phyloP scores from a whole-genome alignment of 441 rosid species.

The Euphorbia schlechtendalii region DNA sequence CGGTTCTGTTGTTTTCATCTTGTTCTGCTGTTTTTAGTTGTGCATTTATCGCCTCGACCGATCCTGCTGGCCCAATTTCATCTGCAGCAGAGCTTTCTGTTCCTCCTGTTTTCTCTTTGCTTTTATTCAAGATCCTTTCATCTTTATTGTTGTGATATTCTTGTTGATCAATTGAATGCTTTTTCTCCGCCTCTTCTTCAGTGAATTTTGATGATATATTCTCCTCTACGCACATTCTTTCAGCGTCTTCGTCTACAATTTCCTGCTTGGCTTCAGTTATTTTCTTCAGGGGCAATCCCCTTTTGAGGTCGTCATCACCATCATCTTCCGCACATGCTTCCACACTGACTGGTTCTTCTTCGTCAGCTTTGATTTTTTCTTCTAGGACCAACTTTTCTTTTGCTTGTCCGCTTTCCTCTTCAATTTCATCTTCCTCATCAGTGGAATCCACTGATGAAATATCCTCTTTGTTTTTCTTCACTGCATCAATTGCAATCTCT shows the following conservation, averaged over 20 bases:
- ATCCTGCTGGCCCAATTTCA: conserved; percentile 37
- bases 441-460: background rate
- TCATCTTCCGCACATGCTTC: conserved; percentile 15
- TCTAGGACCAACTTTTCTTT: background rate
- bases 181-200: too few relatives aligned
- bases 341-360: background rate
- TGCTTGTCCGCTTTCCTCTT: background rate
- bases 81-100: conserved; percentile 23
- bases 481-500: conserved; percentile 3
- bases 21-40: conserved; percentile 13
- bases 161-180: too few relatives aligned
- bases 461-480: background rate
- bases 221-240: too few relatives aligned
- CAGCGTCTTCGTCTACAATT: background rate
- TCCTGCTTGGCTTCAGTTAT: background rate
- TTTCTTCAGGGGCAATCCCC: background rate
- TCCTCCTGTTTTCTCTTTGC: too few relatives aligned
- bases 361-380: background rate
- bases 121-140: too few relatives aligned
- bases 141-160: too few relatives aligned
- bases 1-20: background rate
- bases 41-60: conserved; percentile 18
- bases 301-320: background rate
- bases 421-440: conserved; percentile 15
- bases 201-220: too few relatives aligned